These are phyloP conservation scores for Aspergillus egyptiacus DNA, from an alignment of 495 filamentous ascomycete species.

Conservation along the genomic window DNA sequence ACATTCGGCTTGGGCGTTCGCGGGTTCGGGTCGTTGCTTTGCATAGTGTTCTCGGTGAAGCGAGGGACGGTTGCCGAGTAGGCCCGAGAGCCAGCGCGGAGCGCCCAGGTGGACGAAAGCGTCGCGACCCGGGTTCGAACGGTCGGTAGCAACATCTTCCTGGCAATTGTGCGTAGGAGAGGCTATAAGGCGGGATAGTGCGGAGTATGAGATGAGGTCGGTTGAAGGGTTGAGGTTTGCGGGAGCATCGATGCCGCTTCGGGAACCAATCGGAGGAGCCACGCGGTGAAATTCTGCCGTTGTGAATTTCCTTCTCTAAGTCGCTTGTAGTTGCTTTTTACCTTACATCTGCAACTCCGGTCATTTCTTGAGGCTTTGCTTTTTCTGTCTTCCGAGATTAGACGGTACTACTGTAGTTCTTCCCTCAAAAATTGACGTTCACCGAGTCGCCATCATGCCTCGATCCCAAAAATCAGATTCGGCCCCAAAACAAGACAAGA, in stretches of 20 bases:
- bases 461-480: slow-evolving; percentile 16
- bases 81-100: slow-evolving; percentile 33
- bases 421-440: background rate
- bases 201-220: slow-evolving; percentile 22
- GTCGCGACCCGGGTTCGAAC: slow-evolving; percentile 45
- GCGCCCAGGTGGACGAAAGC: slow-evolving; percentile 32
- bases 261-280: slow-evolving; percentile 21
- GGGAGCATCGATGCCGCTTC: slow-evolving; percentile 18
- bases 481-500: slow-evolving; percentile 50
- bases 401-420: too few relatives aligned
- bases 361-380: too few relatives aligned
- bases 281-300: slow-evolving; percentile 22
- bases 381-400: too few relatives aligned
- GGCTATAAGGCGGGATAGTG: slow-evolving; percentile 16
- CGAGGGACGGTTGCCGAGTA: slow-evolving; percentile 47
- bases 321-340: background rate
- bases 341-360: too few relatives aligned
- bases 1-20: slow-evolving; percentile 44
- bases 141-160: slow-evolving; percentile 34
- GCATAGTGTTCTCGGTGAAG: slow-evolving; percentile 45
- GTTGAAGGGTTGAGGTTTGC: slow-evolving; percentile 24
- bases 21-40: slow-evolving; percentile 51
- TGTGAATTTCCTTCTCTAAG: slow-evolving; percentile 11
- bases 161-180: slow-evolving; percentile 8
- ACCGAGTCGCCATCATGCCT: slow-evolving; percentile 27